phyloP scores from a whole-genome alignment of 768 basidiomycete genomes.

The Mrakia blollopis region DNA sequence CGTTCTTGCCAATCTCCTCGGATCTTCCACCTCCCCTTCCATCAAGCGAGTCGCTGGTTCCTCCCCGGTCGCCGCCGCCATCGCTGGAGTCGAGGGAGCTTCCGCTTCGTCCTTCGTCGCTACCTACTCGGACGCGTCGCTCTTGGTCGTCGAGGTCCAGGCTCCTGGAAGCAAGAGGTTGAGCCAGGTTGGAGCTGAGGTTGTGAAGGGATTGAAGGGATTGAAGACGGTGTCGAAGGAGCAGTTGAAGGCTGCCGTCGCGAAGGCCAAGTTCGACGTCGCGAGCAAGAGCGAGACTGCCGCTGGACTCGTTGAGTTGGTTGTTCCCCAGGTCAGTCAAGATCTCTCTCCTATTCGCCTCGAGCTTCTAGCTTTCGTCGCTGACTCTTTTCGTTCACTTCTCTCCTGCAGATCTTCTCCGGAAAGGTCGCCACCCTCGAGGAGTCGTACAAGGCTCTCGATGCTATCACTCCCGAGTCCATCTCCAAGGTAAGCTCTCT shows the following conservation, averaged over 20 bases:
- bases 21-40: conserved; percentile 49
- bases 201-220: conserved; percentile 57
- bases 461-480: conserved; percentile 60
- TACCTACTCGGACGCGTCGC: conserved; percentile 84
- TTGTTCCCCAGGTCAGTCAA: conserved; percentile 61
- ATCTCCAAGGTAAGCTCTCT: conserved; percentile 60
- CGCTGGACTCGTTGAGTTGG: conserved; percentile 57
- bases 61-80: conserved; percentile 60
- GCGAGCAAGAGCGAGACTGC: conserved; percentile 66
- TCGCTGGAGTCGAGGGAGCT: conserved; percentile 51
- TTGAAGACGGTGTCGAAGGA: conserved; percentile 62
- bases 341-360: background rate
- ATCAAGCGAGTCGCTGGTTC: conserved; percentile 81
- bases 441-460: conserved; percentile 60
- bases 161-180: conserved; percentile 62
- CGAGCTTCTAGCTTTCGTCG: background rate
- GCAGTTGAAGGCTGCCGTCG: conserved; percentile 70
- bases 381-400: background rate
- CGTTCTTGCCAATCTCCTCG: conserved; percentile 68
- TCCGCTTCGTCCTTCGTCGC: conserved; percentile 69
- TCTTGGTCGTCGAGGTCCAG: conserved; percentile 77
- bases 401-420: conserved; percentile 55
- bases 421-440: conserved; percentile 58
- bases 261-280: conserved; percentile 81
- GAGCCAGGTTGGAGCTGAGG: conserved; percentile 54